Percentiles rank a stretch among this genome's conserved stretches.
phyloP scores from a whole-genome alignment of 129 eudicot species.

The Centaurea solstitialis region DNA sequence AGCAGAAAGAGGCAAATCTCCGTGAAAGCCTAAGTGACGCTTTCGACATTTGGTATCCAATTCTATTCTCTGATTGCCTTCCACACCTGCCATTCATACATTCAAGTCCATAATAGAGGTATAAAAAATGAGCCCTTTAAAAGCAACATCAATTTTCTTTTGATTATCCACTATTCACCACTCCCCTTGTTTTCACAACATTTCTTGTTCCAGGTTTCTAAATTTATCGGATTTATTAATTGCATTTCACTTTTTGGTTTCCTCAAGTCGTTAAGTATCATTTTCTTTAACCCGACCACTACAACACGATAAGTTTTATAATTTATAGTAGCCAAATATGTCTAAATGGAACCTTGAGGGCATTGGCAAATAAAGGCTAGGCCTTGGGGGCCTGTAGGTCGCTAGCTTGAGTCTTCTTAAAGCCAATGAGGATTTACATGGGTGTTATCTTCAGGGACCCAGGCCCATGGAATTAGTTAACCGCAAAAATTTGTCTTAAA shows the following conservation, averaged over 20 bases:
- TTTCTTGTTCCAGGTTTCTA: not conserved
- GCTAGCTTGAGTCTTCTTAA: not conserved
- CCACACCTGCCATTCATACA: constrained; percentile 50
- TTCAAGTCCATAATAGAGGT: not conserved
- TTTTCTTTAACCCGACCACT: not conserved
- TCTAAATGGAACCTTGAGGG: not conserved
- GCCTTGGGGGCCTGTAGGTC: not conserved
- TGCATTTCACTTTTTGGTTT: not conserved
- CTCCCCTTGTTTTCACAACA: not conserved
- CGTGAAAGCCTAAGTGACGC: constrained; percentile 77
- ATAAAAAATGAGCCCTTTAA: not conserved
- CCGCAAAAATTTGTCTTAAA: not conserved
- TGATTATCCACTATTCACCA: too few species aligned
- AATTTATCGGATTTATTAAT: not conserved
- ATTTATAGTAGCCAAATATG: not conserved
- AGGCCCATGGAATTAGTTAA: not conserved
- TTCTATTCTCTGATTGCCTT: constrained; percentile 49
- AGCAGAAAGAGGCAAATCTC: constrained; percentile 16
- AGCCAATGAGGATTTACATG: not conserved
- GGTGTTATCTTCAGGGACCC: not conserved
- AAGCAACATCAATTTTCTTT: not conserved
- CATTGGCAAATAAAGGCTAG: not conserved
- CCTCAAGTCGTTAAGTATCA: not conserved
- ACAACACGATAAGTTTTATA: not conserved
- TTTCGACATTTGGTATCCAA: constrained; percentile 57